Evolutionary conservation across 129 eudicot species (phyloP).

Genomic region (Heracleum sosnowskyi): DNA sequence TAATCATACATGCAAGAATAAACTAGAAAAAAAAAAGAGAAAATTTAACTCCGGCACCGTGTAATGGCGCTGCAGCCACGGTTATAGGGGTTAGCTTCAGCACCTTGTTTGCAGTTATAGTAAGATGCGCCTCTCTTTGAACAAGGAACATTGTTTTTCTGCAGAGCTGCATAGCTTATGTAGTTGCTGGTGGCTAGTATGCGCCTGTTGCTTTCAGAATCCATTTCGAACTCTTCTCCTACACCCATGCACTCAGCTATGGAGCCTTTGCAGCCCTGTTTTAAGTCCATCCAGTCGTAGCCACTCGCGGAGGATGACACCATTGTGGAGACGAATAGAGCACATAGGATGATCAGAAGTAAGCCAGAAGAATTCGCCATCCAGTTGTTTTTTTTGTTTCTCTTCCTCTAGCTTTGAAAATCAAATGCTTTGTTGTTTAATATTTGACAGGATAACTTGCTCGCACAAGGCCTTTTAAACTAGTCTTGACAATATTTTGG

Average conservation of each 20-base stretch:
- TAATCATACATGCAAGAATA: neutral
- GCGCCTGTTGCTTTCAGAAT: slow-evolving; percentile 49
- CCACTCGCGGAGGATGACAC: slow-evolving; percentile 7
- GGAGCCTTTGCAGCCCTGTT: slow-evolving; percentile 44
- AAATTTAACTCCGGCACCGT: slow-evolving; percentile 35
- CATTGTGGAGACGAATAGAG: neutral
- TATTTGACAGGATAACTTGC: neutral
- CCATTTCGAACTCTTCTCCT: slow-evolving; percentile 37
- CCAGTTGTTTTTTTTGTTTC: neutral
- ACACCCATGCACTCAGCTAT: slow-evolving; percentile 39
- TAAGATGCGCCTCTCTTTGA: slow-evolving; percentile 73
- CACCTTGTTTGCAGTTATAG: slow-evolving; percentile 73
- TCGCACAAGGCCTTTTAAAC: neutral
- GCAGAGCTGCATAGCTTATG: slow-evolving; percentile 70
- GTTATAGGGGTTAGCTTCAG: slow-evolving; percentile 75
- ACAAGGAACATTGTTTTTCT: slow-evolving; percentile 68
- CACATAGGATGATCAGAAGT: neutral
- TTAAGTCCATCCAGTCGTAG: slow-evolving; percentile 15
- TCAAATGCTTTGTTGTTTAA: neutral
- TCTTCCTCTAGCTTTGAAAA: neutral
- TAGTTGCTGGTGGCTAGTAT: slow-evolving; percentile 33
- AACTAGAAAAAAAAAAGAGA: neutral
- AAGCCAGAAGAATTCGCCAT: slow-evolving; percentile 9
- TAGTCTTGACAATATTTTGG: neutral
- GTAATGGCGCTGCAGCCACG: slow-evolving; percentile 77